Conservation (phyloP, 2,329 filamentous ascomycete species). For the Stemphylium lycopersici region DNA sequence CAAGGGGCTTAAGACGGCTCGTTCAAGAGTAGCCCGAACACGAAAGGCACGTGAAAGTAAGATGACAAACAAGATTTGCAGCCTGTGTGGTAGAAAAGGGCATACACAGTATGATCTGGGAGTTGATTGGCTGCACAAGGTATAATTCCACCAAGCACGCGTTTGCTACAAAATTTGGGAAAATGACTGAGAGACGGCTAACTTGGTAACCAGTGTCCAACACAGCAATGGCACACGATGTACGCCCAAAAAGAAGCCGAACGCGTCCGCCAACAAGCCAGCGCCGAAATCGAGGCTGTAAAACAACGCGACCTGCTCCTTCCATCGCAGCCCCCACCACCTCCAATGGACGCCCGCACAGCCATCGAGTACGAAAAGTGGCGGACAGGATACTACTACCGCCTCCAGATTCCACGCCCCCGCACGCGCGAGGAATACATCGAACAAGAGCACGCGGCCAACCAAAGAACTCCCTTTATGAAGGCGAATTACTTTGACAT, state of each 20-base stretch:
- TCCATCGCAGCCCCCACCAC: too few species aligned
- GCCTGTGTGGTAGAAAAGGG: neutral
- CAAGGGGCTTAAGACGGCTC: neutral
- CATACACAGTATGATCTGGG: neutral
- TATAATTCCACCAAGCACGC: neutral
- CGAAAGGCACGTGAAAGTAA: neutral
- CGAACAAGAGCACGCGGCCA: neutral
- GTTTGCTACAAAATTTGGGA: too few species aligned
- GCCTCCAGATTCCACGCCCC: too few species aligned
- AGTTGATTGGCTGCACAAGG: neutral
- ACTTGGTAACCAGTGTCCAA: neutral
- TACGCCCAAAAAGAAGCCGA: neutral
- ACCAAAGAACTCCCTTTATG: neutral
- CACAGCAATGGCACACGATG: neutral
- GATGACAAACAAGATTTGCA: neutral
- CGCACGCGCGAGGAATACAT: neutral
- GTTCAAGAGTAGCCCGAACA: too few species aligned
- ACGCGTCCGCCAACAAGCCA: neutral
- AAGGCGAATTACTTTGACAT: neutral
- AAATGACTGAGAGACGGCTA: neutral
- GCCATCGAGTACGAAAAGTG: too few species aligned
- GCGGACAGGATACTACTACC: too few species aligned
- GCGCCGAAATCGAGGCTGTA: neutral
- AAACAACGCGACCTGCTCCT: neutral
- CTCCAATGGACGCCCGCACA: too few species aligned